phyloP scores from a whole-genome alignment of 2,329 filamentous ascomycete species.

The Fusarium pseudocircinatum region DNA sequence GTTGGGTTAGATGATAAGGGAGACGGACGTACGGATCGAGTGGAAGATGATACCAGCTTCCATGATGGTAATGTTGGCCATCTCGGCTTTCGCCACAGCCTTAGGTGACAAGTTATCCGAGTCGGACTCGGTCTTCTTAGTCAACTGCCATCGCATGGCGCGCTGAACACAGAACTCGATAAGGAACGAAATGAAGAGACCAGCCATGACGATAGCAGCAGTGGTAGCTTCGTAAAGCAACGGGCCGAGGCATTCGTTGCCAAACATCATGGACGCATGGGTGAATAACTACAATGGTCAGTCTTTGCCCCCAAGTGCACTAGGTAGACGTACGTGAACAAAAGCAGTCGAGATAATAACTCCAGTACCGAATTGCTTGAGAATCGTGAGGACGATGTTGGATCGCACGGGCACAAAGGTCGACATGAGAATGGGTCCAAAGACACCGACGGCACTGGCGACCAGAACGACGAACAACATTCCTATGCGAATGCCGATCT shows the following conservation, averaged over 20 bases:
- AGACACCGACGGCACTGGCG: conserved; percentile 76
- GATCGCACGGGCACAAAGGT: conserved; percentile 62
- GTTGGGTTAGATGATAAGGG: neutral
- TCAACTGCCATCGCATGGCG: conserved; percentile 54
- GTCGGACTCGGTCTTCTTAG: conserved; percentile 40
- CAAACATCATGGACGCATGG: conserved; percentile 77
- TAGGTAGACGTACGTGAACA: conserved; percentile 64
- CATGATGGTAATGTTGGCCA: conserved; percentile 64
- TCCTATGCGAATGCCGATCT: conserved; percentile 74
- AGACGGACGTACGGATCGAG: conserved; percentile 64
- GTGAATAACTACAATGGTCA: conserved; percentile 67
- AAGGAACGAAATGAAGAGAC: conserved; percentile 76
- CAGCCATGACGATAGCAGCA: conserved; percentile 77
- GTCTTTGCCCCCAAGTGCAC: accelerated
- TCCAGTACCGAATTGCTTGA: conserved; percentile 80
- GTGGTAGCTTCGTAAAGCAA: conserved; percentile 75
- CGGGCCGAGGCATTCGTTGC: conserved; percentile 72
- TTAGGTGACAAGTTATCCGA: conserved; percentile 29
- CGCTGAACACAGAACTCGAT: conserved; percentile 74
- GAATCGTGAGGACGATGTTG: conserved; percentile 64
- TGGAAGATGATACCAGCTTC: conserved; percentile 81
- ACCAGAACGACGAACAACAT: conserved; percentile 77
- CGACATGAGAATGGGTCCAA: conserved; percentile 70
- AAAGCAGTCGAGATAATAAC: conserved; percentile 78
- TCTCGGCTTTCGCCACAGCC: conserved; percentile 41